Evolutionary conservation across 352 stramenopile genomes (phyloP).

Genomic region (Pythium vanterpoolii): DNA sequence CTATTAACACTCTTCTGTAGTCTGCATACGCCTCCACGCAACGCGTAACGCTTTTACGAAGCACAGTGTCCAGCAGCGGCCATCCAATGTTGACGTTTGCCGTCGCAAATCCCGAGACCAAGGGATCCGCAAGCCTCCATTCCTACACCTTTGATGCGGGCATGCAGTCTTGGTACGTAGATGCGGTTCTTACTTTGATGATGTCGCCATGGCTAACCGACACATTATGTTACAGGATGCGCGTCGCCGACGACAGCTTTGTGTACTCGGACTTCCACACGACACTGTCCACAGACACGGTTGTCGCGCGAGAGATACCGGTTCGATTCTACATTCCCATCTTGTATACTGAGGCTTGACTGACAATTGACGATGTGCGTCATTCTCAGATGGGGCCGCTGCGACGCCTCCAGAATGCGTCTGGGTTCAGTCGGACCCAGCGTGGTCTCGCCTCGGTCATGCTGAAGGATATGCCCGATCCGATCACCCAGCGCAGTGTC

Average conservation of each 20-base stretch:
- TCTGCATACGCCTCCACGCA: slow-evolving; percentile 24
- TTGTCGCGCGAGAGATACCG: slow-evolving; percentile 58
- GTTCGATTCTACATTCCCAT: slow-evolving; percentile 28
- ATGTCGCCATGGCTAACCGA: not conserved
- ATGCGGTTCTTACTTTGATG: not conserved
- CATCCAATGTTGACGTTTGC: slow-evolving; percentile 85
- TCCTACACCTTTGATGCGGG: slow-evolving; percentile 76
- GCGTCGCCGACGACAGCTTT: slow-evolving; percentile 81
- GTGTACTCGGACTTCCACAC: slow-evolving; percentile 84
- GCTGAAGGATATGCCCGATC: slow-evolving; percentile 67
- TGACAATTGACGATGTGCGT: not conserved
- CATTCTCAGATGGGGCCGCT: slow-evolving; percentile 58
- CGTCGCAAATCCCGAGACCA: slow-evolving; percentile 48
- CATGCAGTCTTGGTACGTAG: slow-evolving; percentile 67
- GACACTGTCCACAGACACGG: slow-evolving; percentile 65
- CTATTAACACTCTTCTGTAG: slow-evolving; percentile 11
- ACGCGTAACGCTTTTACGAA: slow-evolving; percentile 66
- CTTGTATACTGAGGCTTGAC: not conserved
- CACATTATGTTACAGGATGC: slow-evolving; percentile 55
- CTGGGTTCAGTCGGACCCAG: slow-evolving; percentile 65
- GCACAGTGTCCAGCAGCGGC: slow-evolving; percentile 61
- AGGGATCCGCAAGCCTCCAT: slow-evolving; percentile 50
- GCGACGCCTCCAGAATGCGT: slow-evolving; percentile 79
- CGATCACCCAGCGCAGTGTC: slow-evolving; percentile 73
- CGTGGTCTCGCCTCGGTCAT: slow-evolving; percentile 64